Evolutionary conservation across 805 yeast species (phyloP).

Genomic region (Yarrowia porcina): DNA sequence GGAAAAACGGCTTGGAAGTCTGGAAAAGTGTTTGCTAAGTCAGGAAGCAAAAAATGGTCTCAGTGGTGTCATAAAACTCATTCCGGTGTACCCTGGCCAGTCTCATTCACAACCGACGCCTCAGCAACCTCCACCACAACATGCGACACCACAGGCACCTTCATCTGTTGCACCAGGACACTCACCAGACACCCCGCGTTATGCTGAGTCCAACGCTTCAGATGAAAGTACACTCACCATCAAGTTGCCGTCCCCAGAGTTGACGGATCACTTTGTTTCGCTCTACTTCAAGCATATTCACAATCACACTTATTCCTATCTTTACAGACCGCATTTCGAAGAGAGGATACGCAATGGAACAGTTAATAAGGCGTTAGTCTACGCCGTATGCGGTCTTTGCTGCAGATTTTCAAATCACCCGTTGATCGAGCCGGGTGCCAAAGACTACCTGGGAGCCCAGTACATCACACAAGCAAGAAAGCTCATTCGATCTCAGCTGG

Average conservation of each 20-base stretch:
- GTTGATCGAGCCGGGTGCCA: constrained; percentile 28
- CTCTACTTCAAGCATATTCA: constrained; percentile 38
- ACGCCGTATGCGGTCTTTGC: constrained; percentile 39
- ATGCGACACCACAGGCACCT: background rate
- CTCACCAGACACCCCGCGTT: constrained; percentile 4
- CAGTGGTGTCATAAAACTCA: constrained; percentile 1
- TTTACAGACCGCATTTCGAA: constrained; percentile 38
- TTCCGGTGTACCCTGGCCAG: constrained; percentile 2
- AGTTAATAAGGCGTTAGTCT: constrained; percentile 35
- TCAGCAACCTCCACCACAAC: background rate
- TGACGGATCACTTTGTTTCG: constrained; percentile 37
- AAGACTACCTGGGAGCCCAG: constrained; percentile 30
- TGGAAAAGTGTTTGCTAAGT: constrained; percentile 28
- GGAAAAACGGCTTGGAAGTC: constrained; percentile 30
- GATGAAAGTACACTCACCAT: constrained; percentile 27
- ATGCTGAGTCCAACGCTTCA: background rate
- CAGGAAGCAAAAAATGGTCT: constrained; percentile 3
- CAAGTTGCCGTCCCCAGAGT: constrained; percentile 31
- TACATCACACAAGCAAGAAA: constrained; percentile 29
- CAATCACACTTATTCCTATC: constrained; percentile 39
- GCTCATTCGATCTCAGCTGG: constrained; percentile 30
- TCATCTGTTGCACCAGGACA: background rate
- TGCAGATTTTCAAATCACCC: constrained; percentile 41
- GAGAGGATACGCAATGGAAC: constrained; percentile 33
- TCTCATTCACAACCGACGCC: background rate